Conservation (phyloP, 257 asterid species). For the Craterostigma plantagineum region DNA sequence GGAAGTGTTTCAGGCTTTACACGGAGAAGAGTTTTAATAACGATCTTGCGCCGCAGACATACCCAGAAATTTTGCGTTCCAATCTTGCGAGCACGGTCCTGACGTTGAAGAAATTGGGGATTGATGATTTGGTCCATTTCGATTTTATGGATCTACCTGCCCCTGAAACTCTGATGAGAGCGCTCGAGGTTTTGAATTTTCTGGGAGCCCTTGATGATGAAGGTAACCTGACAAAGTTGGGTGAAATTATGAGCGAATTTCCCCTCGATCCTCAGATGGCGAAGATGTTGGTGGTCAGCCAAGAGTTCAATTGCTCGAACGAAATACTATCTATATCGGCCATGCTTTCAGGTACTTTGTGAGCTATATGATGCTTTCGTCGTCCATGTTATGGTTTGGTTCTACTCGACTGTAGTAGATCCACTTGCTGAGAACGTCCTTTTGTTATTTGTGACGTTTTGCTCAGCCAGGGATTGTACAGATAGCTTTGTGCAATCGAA, state of each 20-base stretch:
- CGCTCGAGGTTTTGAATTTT: slow-evolving; percentile 86
- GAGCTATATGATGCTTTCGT: neutral
- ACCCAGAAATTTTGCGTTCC: slow-evolving; percentile 83
- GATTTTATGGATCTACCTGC: slow-evolving; percentile 99
- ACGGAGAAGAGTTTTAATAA: slow-evolving; percentile 69
- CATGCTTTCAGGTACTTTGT: slow-evolving; percentile 78
- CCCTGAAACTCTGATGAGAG: slow-evolving; percentile 92
- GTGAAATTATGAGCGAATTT: slow-evolving; percentile 88
- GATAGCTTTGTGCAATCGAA: neutral
- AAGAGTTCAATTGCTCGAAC: slow-evolving; percentile 81
- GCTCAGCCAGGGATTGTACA: slow-evolving; percentile 1
- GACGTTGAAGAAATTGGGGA: slow-evolving; percentile 80
- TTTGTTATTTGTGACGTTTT: slow-evolving; percentile 25
- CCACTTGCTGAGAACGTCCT: slow-evolving; percentile 13
- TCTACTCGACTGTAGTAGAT: slow-evolving; percentile 10
- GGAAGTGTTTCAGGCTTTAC: slow-evolving; percentile 91
- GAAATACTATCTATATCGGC: slow-evolving; percentile 89
- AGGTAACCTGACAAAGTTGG: slow-evolving; percentile 77
- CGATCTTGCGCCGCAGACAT: slow-evolving; percentile 88
- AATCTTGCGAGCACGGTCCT: slow-evolving; percentile 88
- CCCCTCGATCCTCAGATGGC: slow-evolving; percentile 96
- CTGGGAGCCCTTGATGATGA: slow-evolving; percentile 93
- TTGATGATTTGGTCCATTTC: slow-evolving; percentile 84
- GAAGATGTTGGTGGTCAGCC: slow-evolving; percentile 90
- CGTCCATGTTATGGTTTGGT: neutral